Percentiles rank a stretch among this genome's conserved stretches.
Conservation (phyloP, 2,329 filamentous ascomycete genomes). For the Pleoardoris graminearum region DNA sequence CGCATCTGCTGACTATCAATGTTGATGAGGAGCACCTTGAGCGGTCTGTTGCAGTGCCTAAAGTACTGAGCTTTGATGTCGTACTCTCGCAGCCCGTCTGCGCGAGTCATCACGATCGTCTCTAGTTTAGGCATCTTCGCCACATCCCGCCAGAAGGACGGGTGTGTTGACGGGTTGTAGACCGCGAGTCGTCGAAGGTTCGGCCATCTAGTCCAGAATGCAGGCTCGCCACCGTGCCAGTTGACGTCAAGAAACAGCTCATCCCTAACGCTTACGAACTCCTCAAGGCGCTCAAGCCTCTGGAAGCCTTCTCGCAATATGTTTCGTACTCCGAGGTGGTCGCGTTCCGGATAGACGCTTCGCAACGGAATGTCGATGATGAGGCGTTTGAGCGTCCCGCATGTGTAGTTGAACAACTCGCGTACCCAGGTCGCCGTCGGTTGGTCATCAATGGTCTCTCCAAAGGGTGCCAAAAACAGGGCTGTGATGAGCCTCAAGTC, state of each 20-base stretch:
- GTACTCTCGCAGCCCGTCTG: slow-evolving; percentile 44
- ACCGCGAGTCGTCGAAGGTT: slow-evolving; percentile 50
- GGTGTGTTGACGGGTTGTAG: slow-evolving; percentile 48
- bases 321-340: slow-evolving; percentile 44
- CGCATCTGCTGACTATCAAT: slow-evolving; percentile 19
- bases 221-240: slow-evolving; percentile 24
- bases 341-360: slow-evolving; percentile 49
- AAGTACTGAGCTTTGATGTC: slow-evolving; percentile 49
- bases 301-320: slow-evolving; percentile 53
- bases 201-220: slow-evolving; percentile 52
- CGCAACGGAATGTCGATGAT: slow-evolving; percentile 56
- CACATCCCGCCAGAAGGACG: slow-evolving; percentile 33
- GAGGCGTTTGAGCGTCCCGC: slow-evolving; percentile 49
- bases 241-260: slow-evolving; percentile 49
- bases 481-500: slow-evolving; percentile 40
- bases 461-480: slow-evolving; percentile 42
- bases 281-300: slow-evolving; percentile 50
- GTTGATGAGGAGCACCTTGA: slow-evolving; percentile 29
- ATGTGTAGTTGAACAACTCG: slow-evolving; percentile 50
- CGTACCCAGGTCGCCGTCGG: slow-evolving; percentile 48
- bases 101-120: slow-evolving; percentile 50
- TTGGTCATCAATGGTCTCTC: slow-evolving; percentile 49
- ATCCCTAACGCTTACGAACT: slow-evolving; percentile 54
- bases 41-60: slow-evolving; percentile 17
- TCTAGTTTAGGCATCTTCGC: slow-evolving; percentile 45